These are phyloP conservation scores for Abrus pulchellus DNA, from an alignment of 306 rosid genomes.

Conservation along the genomic window DNA sequence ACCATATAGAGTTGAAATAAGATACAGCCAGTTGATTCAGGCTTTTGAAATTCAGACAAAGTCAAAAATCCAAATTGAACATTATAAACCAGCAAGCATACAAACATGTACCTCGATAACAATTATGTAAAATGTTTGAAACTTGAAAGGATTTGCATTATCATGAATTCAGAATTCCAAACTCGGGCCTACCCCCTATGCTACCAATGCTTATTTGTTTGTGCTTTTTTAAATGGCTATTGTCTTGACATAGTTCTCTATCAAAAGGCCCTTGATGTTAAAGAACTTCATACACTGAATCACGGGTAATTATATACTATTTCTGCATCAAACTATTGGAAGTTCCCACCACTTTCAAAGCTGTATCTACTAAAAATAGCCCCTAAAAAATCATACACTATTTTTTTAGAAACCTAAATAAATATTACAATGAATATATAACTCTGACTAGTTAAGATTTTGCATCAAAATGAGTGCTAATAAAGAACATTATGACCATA, in stretches of 20 bases:
- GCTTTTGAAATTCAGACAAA: constrained; percentile 11
- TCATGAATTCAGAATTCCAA: constrained; percentile 21
- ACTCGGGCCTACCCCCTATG: neutral
- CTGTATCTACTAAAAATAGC: neutral
- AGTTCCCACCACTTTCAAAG: constrained; percentile 34
- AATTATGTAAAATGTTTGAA: constrained; percentile 10
- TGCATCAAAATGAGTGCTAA: constrained; percentile 10
- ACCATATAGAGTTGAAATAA: constrained; percentile 8
- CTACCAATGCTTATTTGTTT: neutral
- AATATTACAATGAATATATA: neutral
- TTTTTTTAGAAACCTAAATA: constrained; percentile 33
- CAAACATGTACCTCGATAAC: neutral
- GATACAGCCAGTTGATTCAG: neutral
- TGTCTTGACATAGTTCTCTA: constrained; percentile 1
- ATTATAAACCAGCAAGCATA: constrained; percentile 16
- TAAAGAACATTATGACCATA: constrained; percentile 29
- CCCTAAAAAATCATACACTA: constrained; percentile 24
- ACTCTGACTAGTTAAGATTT: constrained; percentile 6
- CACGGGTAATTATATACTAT: neutral
- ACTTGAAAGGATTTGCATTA: neutral
- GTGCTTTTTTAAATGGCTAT: neutral
- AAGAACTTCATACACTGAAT: neutral
- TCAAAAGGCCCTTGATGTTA: neutral
- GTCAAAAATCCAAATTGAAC: neutral
- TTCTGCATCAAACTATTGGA: constrained; percentile 14